Evolutionary conservation across 1,284 basidiomycete genomes (phyloP).

Genomic region (Sporisorium reilianum): DNA sequence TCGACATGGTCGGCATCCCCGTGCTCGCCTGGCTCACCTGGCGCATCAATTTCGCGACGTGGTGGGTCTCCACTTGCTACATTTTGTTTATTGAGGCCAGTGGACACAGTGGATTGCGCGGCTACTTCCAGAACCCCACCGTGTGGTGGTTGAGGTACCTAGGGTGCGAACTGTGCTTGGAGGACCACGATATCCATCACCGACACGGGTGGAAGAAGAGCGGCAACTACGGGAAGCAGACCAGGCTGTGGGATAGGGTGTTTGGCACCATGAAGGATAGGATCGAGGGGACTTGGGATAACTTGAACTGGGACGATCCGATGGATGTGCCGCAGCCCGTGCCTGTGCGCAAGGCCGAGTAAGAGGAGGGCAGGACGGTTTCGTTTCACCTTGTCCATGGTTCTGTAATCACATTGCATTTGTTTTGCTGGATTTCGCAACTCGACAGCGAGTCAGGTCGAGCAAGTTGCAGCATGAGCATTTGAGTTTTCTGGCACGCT

Average conservation of each 20-base stretch:
- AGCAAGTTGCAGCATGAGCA: not conserved
- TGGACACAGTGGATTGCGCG: constrained; percentile 62
- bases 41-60: constrained; percentile 52
- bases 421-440: too few relatives aligned
- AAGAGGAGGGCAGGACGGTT: not conserved
- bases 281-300: constrained; percentile 45
- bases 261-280: constrained; percentile 62
- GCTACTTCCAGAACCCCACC: constrained; percentile 58
- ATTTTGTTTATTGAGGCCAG: constrained; percentile 36
- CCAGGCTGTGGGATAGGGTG: constrained; percentile 62
- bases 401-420: too few relatives aligned
- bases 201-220: constrained; percentile 60
- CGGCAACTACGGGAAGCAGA: constrained; percentile 67
- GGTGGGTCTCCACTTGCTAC: constrained; percentile 37
- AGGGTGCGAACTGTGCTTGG: constrained; percentile 56
- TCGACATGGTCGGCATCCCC: constrained; percentile 60
- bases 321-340: constrained; percentile 23
- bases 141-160: constrained; percentile 49
- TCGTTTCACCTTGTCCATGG: not conserved
- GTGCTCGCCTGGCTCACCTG: constrained; percentile 50
- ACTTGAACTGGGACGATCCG: constrained; percentile 44
- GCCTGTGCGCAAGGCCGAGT: constrained; percentile 2
- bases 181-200: constrained; percentile 69
- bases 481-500: not conserved
- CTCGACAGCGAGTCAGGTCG: not conserved